phyloP scores from a whole-genome alignment of 352 stramenopile genomes.

The Pythium vanterpoolii region DNA sequence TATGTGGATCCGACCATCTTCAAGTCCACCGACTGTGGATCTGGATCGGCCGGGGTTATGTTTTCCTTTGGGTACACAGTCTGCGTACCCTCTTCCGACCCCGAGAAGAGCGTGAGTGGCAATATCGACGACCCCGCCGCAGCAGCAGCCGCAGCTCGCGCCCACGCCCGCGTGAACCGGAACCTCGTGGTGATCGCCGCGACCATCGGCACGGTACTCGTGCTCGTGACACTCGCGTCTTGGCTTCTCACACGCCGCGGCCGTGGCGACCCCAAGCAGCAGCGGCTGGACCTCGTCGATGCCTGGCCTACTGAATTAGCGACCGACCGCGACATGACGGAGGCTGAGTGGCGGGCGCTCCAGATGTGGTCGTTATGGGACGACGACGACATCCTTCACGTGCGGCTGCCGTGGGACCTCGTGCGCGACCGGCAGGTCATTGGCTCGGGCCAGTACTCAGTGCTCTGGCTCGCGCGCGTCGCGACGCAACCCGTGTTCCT shows the following conservation, averaged over 20 bases:
- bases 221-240: slow-evolving; percentile 13
- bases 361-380: slow-evolving; percentile 25
- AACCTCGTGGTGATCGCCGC: slow-evolving; percentile 18
- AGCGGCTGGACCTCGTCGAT: neutral
- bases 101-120: too few species aligned
- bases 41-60: neutral
- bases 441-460: slow-evolving; percentile 21
- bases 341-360: slow-evolving; percentile 20
- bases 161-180: slow-evolving; percentile 1
- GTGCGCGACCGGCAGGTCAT: slow-evolving; percentile 23
- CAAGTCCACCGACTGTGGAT: slow-evolving; percentile 8
- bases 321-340: slow-evolving; percentile 15
- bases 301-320: slow-evolving; percentile 9
- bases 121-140: neutral
- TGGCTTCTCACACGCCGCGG: slow-evolving; percentile 1
- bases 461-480: slow-evolving; percentile 26
- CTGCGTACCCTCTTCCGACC: neutral
- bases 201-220: slow-evolving; percentile 13
- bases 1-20: slow-evolving; percentile 13
- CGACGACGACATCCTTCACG: slow-evolving; percentile 10
- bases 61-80: slow-evolving; percentile 15
- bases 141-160: neutral
- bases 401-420: slow-evolving; percentile 24
- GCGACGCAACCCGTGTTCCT: slow-evolving; percentile 18
- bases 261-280: neutral